Evolutionary conservation across 305 asterid species (phyloP).

Genomic region (Fraxinus albicans): DNA sequence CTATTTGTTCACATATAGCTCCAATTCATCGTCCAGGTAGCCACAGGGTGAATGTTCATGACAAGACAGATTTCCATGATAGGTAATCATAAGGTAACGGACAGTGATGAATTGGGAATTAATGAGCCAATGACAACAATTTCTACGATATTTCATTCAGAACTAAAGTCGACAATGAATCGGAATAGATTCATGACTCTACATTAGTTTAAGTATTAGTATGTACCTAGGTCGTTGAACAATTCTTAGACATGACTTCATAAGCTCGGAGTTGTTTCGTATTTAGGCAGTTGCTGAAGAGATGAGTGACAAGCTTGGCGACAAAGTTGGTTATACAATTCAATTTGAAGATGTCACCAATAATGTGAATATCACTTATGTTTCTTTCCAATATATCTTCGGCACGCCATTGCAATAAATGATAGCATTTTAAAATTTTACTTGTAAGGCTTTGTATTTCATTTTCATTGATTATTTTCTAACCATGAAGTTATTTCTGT

Average conservation of each 20-base stretch:
- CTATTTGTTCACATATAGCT: not conserved
- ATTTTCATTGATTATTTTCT: slow-evolving; percentile 1
- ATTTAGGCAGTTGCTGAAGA: slow-evolving; percentile 86
- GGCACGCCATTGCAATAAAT: not conserved
- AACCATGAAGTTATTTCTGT: not conserved
- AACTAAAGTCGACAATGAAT: not conserved
- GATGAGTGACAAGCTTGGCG: slow-evolving; percentile 88
- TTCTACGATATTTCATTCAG: not conserved
- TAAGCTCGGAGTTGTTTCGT: slow-evolving; percentile 11
- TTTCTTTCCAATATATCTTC: not conserved
- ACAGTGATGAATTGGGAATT: not conserved
- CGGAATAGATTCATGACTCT: not conserved
- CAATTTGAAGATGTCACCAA: slow-evolving; percentile 36
- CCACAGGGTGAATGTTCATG: not conserved
- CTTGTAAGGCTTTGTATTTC: not conserved
- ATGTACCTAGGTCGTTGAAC: not conserved
- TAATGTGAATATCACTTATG: slow-evolving; percentile 40
- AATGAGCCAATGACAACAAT: not conserved
- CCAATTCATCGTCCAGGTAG: not conserved
- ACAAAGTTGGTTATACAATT: slow-evolving; percentile 92
- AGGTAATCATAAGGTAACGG: not conserved
- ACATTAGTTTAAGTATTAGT: not conserved
- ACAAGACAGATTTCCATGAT: not conserved
- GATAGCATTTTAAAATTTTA: not conserved
- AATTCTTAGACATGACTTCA: not conserved